These are phyloP conservation scores for Aureobasidium musti DNA, from an alignment of 2,329 filamentous ascomycete genomes.

Conservation along the genomic window DNA sequence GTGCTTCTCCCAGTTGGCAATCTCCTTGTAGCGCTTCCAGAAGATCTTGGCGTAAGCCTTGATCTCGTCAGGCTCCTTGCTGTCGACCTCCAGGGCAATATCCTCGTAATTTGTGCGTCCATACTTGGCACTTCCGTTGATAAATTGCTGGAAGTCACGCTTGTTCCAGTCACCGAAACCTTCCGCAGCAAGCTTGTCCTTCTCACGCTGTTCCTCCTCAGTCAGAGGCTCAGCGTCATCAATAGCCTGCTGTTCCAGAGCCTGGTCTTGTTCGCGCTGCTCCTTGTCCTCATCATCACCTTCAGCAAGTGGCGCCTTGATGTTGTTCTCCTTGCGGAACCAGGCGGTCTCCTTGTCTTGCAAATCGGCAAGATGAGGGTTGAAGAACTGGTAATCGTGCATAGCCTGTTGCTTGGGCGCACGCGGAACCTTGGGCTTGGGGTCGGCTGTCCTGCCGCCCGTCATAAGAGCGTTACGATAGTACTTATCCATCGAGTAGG, in stretches of 20 bases:
- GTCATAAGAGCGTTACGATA: slow-evolving; percentile 89
- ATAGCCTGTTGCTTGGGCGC: slow-evolving; percentile 89
- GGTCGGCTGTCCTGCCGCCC: slow-evolving; percentile 73
- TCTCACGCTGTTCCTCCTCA: slow-evolving; percentile 85
- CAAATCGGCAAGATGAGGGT: slow-evolving; percentile 75
- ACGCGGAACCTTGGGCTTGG: slow-evolving; percentile 92
- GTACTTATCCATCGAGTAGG: slow-evolving; percentile 98
- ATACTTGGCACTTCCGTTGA: slow-evolving; percentile 92
- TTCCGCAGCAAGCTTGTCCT: slow-evolving; percentile 75
- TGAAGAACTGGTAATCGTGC: slow-evolving; percentile 98
- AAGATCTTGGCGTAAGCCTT: slow-evolving; percentile 92
- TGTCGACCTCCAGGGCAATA: slow-evolving; percentile 88
- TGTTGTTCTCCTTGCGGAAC: slow-evolving; percentile 93
- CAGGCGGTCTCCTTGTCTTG: slow-evolving; percentile 96
- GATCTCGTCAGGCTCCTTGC: slow-evolving; percentile 81
- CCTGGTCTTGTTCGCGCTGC: slow-evolving; percentile 83
- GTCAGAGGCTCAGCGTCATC: slow-evolving; percentile 86
- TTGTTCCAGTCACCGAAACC: slow-evolving; percentile 96
- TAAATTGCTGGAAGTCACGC: slow-evolving; percentile 96
- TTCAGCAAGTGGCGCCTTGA: slow-evolving; percentile 88
- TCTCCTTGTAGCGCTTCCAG: slow-evolving; percentile 92
- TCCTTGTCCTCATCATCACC: slow-evolving; percentile 84
- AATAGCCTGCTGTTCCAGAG: slow-evolving; percentile 86
- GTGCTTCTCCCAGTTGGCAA: slow-evolving; percentile 85
- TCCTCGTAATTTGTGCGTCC: slow-evolving; percentile 81